Conservation (phyloP, 805 yeast genomes). For the Teunomyces tritomae region DNA sequence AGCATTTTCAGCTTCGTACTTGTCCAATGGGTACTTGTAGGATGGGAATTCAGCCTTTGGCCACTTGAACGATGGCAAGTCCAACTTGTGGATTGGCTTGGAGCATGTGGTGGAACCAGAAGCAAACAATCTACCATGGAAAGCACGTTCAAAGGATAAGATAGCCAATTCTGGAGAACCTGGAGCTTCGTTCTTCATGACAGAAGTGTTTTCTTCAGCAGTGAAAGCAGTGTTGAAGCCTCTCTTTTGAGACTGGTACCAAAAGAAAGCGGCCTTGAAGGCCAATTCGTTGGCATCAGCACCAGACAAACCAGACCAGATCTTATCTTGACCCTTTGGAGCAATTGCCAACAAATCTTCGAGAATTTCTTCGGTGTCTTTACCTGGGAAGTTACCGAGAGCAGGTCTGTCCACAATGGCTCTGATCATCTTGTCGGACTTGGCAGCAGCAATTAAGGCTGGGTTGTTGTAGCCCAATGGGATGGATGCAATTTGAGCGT, state of each 20-base stretch:
- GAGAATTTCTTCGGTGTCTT: slow-evolving; percentile 59
- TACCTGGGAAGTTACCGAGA: slow-evolving; percentile 53
- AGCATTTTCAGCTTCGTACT: slow-evolving; percentile 58
- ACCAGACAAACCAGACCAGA: slow-evolving; percentile 82
- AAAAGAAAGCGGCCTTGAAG: slow-evolving; percentile 84
- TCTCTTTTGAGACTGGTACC: slow-evolving; percentile 68
- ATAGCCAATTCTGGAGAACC: slow-evolving; percentile 88
- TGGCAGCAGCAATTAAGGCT: slow-evolving; percentile 63
- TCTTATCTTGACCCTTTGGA: slow-evolving; percentile 70
- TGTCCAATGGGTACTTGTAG: slow-evolving; percentile 80
- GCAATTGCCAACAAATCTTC: slow-evolving; percentile 58
- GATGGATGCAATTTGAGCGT: slow-evolving; percentile 83
- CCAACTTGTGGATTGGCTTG: slow-evolving; percentile 91
- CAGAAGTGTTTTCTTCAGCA: slow-evolving; percentile 63
- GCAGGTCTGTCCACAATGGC: slow-evolving; percentile 85
- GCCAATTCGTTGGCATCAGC: slow-evolving; percentile 90
- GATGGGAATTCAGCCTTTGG: slow-evolving; percentile 93
- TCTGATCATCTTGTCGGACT: slow-evolving; percentile 64
- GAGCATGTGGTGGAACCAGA: slow-evolving; percentile 89
- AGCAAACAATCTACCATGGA: slow-evolving; percentile 95
- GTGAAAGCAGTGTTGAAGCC: slow-evolving; percentile 62
- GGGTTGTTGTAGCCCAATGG: slow-evolving; percentile 88
- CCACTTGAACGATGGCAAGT: slow-evolving; percentile 93
- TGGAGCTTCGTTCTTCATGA: slow-evolving; percentile 81
- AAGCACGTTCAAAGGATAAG: slow-evolving; percentile 80